Evolutionary conservation across 495 filamentous ascomycete species (phyloP).

Genomic region (Penicillium riverlandense): DNA sequence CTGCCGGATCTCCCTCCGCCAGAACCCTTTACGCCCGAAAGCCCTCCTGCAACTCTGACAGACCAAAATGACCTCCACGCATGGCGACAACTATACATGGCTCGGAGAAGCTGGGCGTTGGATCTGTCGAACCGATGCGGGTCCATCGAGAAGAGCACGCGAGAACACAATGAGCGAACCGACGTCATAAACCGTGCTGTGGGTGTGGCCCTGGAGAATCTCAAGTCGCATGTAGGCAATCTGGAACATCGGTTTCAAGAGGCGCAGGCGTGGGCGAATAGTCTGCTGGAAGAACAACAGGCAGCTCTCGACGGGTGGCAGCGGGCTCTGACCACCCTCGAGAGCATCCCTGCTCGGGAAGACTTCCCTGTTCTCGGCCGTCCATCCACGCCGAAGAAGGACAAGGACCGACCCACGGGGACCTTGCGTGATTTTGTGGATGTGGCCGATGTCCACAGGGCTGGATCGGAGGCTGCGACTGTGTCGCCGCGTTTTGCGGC

Average conservation of each 20-base stretch:
- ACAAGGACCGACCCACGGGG: constrained; percentile 23
- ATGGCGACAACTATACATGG: constrained; percentile 76
- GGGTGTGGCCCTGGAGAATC: constrained; percentile 72
- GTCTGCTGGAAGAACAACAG: constrained; percentile 64
- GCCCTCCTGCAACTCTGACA: constrained; percentile 65
- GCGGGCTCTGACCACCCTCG: constrained; percentile 52
- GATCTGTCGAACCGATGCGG: constrained; percentile 57
- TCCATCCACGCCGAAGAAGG: constrained; percentile 35
- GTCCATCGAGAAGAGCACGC: constrained; percentile 46
- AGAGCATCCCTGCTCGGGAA: constrained; percentile 51
- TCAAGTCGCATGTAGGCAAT: constrained; percentile 66
- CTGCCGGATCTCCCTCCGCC: constrained; percentile 50
- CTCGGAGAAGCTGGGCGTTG: constrained; percentile 67
- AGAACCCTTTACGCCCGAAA: constrained; percentile 47
- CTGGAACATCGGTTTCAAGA: constrained; percentile 69
- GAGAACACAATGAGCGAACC: constrained; percentile 54
- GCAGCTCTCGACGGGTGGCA: constrained; percentile 62
- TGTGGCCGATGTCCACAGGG: constrained; percentile 54
- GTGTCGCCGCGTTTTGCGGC: constrained; percentile 46
- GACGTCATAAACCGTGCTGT: constrained; percentile 65
- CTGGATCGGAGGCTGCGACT: constrained; percentile 42
- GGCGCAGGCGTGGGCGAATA: constrained; percentile 63
- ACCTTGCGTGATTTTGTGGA: constrained; percentile 71
- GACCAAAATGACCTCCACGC: constrained; percentile 65
- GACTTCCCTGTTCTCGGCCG: constrained; percentile 48